A percentile compares a stretch with the other conserved stretches of the same genome.
phyloP scores from a whole-genome alignment of 2,329 filamentous ascomycete species.

The Achaetomium macrosporum region DNA sequence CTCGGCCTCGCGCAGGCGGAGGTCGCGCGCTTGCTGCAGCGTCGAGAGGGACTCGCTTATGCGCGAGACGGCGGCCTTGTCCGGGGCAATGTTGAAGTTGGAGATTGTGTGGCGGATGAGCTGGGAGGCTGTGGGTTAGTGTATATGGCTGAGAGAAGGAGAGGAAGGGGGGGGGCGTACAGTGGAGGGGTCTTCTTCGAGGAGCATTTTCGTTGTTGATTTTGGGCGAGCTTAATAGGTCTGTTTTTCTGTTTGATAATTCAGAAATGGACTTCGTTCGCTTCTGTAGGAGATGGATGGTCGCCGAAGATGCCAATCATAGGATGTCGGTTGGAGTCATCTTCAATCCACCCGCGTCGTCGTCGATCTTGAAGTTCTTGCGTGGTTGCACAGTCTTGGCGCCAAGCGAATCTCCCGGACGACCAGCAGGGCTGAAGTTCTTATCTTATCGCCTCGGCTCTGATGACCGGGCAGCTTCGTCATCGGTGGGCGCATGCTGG shows the following conservation, averaged over 20 bases:
- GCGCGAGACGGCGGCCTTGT: conserved; percentile 77
- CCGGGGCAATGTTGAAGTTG: conserved; percentile 91
- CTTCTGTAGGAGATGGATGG: no score
- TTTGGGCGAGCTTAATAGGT: not conserved
- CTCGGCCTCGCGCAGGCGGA: conserved; percentile 67
- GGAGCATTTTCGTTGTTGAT: conserved; percentile 62
- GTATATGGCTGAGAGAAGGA: not conserved
- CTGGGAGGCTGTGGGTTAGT: conserved; percentile 37
- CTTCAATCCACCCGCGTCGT: not conserved
- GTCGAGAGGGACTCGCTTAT: conserved; percentile 78
- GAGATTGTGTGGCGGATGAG: conserved; percentile 86
- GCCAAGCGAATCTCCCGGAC: conserved; percentile 20
- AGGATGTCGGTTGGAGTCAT: no score
- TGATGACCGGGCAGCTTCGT: conserved; percentile 15
- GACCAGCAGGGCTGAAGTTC: conserved; percentile 13
- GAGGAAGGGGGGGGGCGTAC: conserved; percentile 43
- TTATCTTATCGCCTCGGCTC: conserved; percentile 27
- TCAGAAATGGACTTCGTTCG: no score
- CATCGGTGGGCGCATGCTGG: conserved; percentile 22
- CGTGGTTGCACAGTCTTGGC: conserved; percentile 11
- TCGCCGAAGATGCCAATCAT: no score
- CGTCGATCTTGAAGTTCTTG: not conserved
- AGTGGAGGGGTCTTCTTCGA: conserved; percentile 86
- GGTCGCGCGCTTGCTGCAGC: conserved; percentile 75
- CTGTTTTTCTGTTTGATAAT: not conserved